Percentiles rank a stretch among this genome's conserved stretches.
Conservation (phyloP, 805 yeast species). For the Myxozyma neotropica region DNA sequence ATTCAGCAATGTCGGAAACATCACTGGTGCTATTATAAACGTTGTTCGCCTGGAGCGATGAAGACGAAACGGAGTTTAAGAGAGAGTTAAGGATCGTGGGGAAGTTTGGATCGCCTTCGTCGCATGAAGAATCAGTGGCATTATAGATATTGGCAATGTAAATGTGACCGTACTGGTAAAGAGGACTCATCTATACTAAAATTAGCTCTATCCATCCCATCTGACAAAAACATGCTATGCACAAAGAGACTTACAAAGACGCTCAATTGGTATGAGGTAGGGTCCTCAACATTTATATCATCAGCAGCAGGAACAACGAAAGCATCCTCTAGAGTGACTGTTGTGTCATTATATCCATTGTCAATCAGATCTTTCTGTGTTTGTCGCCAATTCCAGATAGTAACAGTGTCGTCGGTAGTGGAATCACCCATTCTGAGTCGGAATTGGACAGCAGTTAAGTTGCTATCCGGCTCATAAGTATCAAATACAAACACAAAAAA, state of each 20-base stretch:
- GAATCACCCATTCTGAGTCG: background rate
- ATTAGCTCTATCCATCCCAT: background rate
- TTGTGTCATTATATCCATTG: background rate
- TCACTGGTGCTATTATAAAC: background rate
- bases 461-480: background rate
- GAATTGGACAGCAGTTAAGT: background rate
- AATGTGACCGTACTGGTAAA: background rate
- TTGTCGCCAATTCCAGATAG: conserved; percentile 1
- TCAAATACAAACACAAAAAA: background rate
- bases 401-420: background rate
- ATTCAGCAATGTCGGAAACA: background rate
- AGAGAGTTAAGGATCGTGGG: background rate
- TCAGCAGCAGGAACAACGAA: background rate
- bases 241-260: background rate
- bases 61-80: background rate
- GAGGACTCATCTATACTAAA: background rate
- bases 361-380: background rate
- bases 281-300: background rate
- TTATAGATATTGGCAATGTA: background rate
- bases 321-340: background rate
- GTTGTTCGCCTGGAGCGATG: background rate
- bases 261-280: background rate
- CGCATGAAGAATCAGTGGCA: background rate
- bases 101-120: background rate
- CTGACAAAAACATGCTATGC: background rate